A percentile compares a stretch with the other conserved stretches of the same genome.
These are phyloP conservation scores for Pseudonitzschia delicatissima DNA, from an alignment of 108 stramenopile genomes.

Conservation along the genomic window DNA sequence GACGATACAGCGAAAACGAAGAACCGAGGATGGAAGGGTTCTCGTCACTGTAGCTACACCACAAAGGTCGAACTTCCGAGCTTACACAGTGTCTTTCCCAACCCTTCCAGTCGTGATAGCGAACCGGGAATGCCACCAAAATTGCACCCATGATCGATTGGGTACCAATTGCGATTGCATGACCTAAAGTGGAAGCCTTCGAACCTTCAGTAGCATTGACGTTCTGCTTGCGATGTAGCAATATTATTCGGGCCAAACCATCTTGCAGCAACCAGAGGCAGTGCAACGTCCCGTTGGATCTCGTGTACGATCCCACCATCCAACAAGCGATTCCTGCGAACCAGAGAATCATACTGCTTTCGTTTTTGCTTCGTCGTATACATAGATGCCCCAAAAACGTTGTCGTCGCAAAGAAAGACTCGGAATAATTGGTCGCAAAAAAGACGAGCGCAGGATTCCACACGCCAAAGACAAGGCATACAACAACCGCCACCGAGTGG, in stretches of 20 bases:
- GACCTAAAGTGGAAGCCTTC: constrained; percentile 7
- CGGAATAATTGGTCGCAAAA: constrained; percentile 80
- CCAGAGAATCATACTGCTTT: constrained; percentile 4
- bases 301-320: constrained; percentile 64
- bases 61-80: constrained; percentile 39
- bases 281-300: constrained; percentile 80
- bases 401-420: constrained; percentile 65
- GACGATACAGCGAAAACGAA: constrained; percentile 69
- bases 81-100: constrained; percentile 46
- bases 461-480: constrained; percentile 42
- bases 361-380: not conserved
- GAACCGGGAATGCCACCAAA: constrained; percentile 41
- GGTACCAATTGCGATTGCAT: constrained; percentile 8
- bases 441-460: constrained; percentile 85
- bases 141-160: constrained; percentile 24
- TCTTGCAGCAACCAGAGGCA: constrained; percentile 52
- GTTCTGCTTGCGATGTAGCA: constrained; percentile 11
- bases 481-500: constrained; percentile 18
- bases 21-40: not conserved
- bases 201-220: not conserved
- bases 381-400: constrained; percentile 50
- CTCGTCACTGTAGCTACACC: constrained; percentile 17
- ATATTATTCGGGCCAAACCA: constrained; percentile 38
- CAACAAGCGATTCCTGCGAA: constrained; percentile 29
- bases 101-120: constrained; percentile 59